Percentiles rank a stretch among this genome's conserved stretches.
Evolutionary conservation across 768 basidiomycete genomes (phyloP).

Genomic region (Podaxis sp.): DNA sequence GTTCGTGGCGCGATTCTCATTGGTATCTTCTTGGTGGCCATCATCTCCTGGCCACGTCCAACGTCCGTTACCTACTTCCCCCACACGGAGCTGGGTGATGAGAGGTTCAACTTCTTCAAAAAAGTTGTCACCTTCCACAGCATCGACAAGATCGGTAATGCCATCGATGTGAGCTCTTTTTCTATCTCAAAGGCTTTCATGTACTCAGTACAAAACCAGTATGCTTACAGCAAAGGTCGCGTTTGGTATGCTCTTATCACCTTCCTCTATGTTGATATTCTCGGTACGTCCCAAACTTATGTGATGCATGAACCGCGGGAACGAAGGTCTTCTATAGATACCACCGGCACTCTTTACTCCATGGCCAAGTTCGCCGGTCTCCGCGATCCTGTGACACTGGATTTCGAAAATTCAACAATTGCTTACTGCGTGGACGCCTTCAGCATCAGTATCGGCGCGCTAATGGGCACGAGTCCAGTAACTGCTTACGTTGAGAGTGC

Average conservation of each 20-base stretch:
- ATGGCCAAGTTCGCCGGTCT: conserved; percentile 93
- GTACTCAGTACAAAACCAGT: conserved; percentile 13
- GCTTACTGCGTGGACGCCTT: conserved; percentile 85
- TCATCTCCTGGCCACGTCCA: conserved; percentile 85
- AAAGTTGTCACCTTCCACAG: conserved; percentile 75
- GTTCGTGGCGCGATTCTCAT: conserved; percentile 79
- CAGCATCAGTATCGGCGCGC: conserved; percentile 74
- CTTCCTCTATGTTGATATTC: conserved; percentile 86
- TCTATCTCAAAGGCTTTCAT: not conserved
- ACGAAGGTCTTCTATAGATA: conserved; percentile 18
- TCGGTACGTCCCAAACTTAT: conserved; percentile 42
- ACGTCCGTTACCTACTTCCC: conserved; percentile 83
- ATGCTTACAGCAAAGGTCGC: conserved; percentile 48
- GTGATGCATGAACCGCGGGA: conserved; percentile 17
- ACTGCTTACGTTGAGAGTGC: conserved; percentile 83
- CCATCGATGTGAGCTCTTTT: conserved; percentile 49
- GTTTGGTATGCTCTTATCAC: conserved; percentile 89
- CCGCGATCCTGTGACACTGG: conserved; percentile 76
- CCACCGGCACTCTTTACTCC: conserved; percentile 74
- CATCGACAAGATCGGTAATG: conserved; percentile 58
- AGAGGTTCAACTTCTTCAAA: conserved; percentile 80
- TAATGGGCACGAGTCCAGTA: conserved; percentile 77
- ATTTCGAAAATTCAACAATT: conserved; percentile 80
- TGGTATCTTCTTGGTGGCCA: conserved; percentile 79
- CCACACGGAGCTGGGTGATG: conserved; percentile 60